Evolutionary conservation across 2,329 filamentous ascomycete species (phyloP).

Genomic region (Decorospora gaudefroyi): DNA sequence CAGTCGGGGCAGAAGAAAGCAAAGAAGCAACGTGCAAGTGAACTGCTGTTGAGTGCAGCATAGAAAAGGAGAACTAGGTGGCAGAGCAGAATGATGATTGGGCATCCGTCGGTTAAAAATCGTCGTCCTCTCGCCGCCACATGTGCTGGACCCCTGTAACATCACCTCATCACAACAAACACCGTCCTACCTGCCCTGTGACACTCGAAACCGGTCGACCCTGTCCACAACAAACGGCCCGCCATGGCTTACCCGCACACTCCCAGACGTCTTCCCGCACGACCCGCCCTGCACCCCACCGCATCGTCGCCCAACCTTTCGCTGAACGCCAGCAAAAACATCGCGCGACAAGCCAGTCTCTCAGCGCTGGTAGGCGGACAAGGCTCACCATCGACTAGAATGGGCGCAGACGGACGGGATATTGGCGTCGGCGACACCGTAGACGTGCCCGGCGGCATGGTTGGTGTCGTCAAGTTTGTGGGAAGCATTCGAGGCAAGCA

Average conservation of each 20-base stretch:
- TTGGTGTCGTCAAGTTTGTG: slow-evolving; percentile 85
- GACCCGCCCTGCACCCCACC: slow-evolving; percentile 50
- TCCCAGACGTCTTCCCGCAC: slow-evolving; percentile 46
- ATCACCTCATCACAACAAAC: slow-evolving; percentile 21
- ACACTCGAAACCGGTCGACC: slow-evolving; percentile 17
- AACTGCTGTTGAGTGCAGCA: background rate
- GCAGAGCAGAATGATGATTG: slow-evolving; percentile 6
- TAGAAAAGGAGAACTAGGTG: slow-evolving; percentile 2
- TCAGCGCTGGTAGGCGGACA: slow-evolving; percentile 66
- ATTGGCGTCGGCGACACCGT: slow-evolving; percentile 80
- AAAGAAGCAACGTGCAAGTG: background rate
- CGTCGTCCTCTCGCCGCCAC: slow-evolving; percentile 9
- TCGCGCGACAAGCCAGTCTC: slow-evolving; percentile 72
- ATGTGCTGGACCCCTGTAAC: slow-evolving; percentile 10
- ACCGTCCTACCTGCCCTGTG: slow-evolving; percentile 17
- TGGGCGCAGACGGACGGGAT: slow-evolving; percentile 55
- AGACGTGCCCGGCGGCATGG: slow-evolving; percentile 92
- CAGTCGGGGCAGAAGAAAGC: no score
- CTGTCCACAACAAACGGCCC: slow-evolving; percentile 12
- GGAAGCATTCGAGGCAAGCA: slow-evolving; percentile 86
- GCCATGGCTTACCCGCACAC: slow-evolving; percentile 50
- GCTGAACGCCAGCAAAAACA: slow-evolving; percentile 50
- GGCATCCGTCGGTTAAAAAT: slow-evolving; percentile 14
- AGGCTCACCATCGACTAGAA: slow-evolving; percentile 47
- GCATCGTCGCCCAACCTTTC: slow-evolving; percentile 52